These are phyloP conservation scores for Hylodesmum podocarpum DNA, from an alignment of 306 rosid genomes.

Conservation along the genomic window DNA sequence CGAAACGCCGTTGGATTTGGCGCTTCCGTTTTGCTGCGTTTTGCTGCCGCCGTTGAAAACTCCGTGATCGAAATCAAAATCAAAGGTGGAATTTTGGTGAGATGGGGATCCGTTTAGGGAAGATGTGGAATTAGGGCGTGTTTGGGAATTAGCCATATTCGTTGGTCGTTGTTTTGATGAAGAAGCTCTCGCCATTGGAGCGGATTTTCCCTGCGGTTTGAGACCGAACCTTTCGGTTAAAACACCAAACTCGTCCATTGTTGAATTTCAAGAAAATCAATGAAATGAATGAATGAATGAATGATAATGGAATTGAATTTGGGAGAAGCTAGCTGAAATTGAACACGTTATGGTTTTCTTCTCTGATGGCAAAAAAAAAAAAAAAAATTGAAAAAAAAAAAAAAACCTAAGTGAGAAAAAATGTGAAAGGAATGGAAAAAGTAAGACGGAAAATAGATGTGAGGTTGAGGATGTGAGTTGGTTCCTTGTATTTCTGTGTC, in stretches of 20 bases:
- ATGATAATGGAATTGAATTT: not conserved
- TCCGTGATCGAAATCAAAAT: constrained; percentile 29
- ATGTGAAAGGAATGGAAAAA: not conserved
- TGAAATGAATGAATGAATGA: not conserved
- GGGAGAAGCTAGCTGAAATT: constrained; percentile 8
- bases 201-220: constrained; percentile 85
- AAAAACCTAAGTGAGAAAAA: not conserved
- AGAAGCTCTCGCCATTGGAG: constrained; percentile 70
- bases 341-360: not conserved
- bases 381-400: not conserved
- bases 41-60: not conserved
- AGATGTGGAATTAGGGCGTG: constrained; percentile 38
- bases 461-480: constrained; percentile 6
- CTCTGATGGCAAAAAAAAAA: not conserved
- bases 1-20: constrained; percentile 30
- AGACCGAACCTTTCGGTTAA: constrained; percentile 74
- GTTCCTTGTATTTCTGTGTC: not conserved
- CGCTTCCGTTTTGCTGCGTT: constrained; percentile 32
- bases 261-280: not conserved
- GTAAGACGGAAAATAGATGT: constrained; percentile 7
- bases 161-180: constrained; percentile 50
- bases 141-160: constrained; percentile 12
- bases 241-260: constrained; percentile 95
- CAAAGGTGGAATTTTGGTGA: constrained; percentile 34
- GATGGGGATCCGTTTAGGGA: constrained; percentile 46